These are phyloP conservation scores for Mariannaea sp. DNA, from an alignment of 2,329 filamentous ascomycete genomes.

Conservation along the genomic window DNA sequence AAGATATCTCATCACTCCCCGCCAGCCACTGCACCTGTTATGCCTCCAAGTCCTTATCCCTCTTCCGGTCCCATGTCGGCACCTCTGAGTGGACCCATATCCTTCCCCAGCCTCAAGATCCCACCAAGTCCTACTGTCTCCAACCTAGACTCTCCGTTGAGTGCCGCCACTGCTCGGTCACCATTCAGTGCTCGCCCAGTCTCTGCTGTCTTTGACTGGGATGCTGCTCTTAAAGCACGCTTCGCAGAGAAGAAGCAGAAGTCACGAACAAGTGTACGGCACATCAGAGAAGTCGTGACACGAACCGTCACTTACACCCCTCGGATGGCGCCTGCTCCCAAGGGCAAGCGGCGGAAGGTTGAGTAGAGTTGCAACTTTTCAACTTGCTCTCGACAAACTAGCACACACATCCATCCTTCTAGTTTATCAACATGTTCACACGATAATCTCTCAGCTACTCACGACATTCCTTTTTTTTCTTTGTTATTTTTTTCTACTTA, in stretches of 20 bases:
- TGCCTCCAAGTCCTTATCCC: constrained; percentile 58
- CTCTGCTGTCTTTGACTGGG: constrained; percentile 80
- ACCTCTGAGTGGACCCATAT: constrained; percentile 62
- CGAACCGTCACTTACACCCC: constrained; percentile 90
- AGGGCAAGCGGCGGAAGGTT: constrained; percentile 86
- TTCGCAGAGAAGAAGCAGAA: constrained; percentile 66
- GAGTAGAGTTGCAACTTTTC: constrained; percentile 42
- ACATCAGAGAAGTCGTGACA: constrained; percentile 90
- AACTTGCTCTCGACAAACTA: constrained; percentile 14
- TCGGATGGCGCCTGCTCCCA: constrained; percentile 84
- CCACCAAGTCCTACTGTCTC: constrained; percentile 76
- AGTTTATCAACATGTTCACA: constrained; percentile 11
- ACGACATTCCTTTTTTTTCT: constrained; percentile 37
- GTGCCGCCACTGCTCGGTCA: constrained; percentile 64
- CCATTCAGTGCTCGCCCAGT: constrained; percentile 72
- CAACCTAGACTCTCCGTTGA: constrained; percentile 70
- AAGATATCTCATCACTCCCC: constrained; percentile 37
- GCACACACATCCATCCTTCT: constrained; percentile 14
- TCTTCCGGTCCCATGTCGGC: constrained; percentile 60
- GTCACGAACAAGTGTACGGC: constrained; percentile 65
- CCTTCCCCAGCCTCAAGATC: constrained; percentile 72
- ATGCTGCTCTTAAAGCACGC: constrained; percentile 69
- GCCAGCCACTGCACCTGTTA: constrained; percentile 45
- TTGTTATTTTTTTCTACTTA: no score
- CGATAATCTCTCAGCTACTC: constrained; percentile 32